Evolutionary conservation across 208 protist genomes (phyloP).

Genomic region (Leishmania guyanensis): DNA sequence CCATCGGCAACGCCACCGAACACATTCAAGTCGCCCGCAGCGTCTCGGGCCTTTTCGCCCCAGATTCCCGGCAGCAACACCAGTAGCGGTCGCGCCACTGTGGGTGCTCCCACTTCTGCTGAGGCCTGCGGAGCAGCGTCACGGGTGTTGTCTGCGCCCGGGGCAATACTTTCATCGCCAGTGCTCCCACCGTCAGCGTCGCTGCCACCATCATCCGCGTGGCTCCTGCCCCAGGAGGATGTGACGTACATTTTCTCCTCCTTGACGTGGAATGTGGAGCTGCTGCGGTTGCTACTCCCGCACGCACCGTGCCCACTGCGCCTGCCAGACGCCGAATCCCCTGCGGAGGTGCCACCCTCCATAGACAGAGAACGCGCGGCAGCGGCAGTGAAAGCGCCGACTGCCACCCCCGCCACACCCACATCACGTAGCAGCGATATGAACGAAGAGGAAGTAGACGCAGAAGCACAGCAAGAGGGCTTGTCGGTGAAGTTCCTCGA

Average conservation of each 20-base stretch:
- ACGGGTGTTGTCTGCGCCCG: neutral
- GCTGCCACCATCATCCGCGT: conserved; percentile 2
- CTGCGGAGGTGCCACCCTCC: neutral
- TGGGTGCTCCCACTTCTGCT: neutral
- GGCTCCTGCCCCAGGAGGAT: conserved; percentile 46
- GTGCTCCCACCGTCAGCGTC: conserved; percentile 1
- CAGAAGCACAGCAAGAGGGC: neutral
- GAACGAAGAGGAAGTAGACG: conserved; percentile 1
- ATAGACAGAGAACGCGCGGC: neutral
- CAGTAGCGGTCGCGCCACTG: neutral
- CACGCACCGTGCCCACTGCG: conserved; percentile 52
- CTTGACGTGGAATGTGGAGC: conserved; percentile 71
- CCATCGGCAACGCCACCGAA: neutral
- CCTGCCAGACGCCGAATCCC: conserved; percentile 9
- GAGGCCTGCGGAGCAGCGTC: neutral
- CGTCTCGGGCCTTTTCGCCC: neutral
- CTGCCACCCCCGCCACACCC: neutral
- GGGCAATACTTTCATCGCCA: neutral
- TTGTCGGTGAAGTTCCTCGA: neutral
- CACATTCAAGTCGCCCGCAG: neutral
- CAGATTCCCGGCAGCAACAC: neutral
- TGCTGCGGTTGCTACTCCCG: conserved; percentile 55
- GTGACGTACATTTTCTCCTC: conserved; percentile 58
- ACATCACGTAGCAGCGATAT: neutral
- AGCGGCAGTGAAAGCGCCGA: neutral